Percentiles rank a stretch among this genome's conserved stretches.
These are phyloP conservation scores for Rubus parviflorus DNA, from an alignment of 306 rosid species.

Conservation along the genomic window DNA sequence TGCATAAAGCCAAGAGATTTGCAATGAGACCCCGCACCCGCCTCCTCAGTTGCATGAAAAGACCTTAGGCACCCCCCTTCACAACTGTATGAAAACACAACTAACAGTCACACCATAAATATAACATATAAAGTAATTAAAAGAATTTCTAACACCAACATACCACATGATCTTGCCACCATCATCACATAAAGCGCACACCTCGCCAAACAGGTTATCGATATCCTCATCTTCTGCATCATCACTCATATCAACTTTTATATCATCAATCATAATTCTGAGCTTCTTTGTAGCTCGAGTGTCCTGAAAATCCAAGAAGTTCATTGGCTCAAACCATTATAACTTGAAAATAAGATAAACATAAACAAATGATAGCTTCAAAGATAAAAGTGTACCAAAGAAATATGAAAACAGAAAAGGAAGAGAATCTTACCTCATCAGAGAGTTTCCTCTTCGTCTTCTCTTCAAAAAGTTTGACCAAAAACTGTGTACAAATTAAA, in stretches of 20 bases:
- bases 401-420: conserved; percentile 12
- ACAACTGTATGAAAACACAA: conserved; percentile 53
- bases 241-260: not conserved
- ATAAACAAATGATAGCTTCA: conserved; percentile 5
- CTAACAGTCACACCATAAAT: not conserved
- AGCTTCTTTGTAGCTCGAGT: conserved; percentile 47
- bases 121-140: not conserved
- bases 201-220: conserved; percentile 60
- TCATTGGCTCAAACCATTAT: conserved; percentile 12
- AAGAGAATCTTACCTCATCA: conserved; percentile 53
- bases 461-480: conserved; percentile 49
- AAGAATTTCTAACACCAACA: conserved; percentile 18
- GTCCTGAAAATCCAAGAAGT: conserved; percentile 48
- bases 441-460: conserved; percentile 43
- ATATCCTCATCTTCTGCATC: conserved; percentile 42
- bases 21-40: conserved; percentile 60
- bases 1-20: conserved; percentile 59
- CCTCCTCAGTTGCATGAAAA: conserved; percentile 66
- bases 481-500: conserved; percentile 46
- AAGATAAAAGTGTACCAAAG: conserved; percentile 9
- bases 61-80: conserved; percentile 94
- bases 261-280: conserved; percentile 43
- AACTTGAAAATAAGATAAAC: conserved; percentile 17
- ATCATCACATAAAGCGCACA: conserved; percentile 82
- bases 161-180: conserved; percentile 64